Evolutionary conservation across 2,329 filamentous ascomycete species (phyloP).

Genomic region (Colletotrichum sp.): DNA sequence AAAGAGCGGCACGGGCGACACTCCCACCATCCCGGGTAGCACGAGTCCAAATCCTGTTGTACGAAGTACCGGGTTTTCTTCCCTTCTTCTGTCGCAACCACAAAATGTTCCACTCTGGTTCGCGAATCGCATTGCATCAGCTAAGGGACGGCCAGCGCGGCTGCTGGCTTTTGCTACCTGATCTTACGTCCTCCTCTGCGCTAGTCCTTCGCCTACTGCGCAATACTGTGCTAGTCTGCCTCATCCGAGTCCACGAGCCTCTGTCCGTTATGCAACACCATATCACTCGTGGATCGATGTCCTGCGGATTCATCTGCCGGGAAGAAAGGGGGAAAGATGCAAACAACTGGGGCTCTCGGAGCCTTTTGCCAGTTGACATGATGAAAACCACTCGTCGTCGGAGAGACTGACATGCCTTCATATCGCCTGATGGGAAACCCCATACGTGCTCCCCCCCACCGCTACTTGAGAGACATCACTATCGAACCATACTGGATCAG

Average conservation of each 20-base stretch:
- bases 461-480: constrained; percentile 4
- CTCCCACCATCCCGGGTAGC: background rate
- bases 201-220: background rate
- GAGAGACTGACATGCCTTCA: background rate
- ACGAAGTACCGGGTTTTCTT: background rate
- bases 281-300: background rate
- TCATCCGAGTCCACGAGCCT: background rate
- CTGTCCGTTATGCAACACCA: background rate
- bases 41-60: background rate
- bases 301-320: background rate
- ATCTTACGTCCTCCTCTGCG: background rate
- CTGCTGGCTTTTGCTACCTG: background rate
- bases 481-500: background rate
- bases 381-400: background rate
- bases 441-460: constrained; percentile 11
- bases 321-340: background rate
- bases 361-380: background rate
- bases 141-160: background rate
- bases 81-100: background rate
- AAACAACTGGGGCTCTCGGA: background rate
- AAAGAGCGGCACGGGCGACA: background rate
- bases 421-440: background rate
- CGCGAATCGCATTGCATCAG: constrained; percentile 1
- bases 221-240: background rate
- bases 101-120: background rate